Evolutionary conservation across 202 grass and related monocot species (phyloP).

Genomic region (Carex arenaria): DNA sequence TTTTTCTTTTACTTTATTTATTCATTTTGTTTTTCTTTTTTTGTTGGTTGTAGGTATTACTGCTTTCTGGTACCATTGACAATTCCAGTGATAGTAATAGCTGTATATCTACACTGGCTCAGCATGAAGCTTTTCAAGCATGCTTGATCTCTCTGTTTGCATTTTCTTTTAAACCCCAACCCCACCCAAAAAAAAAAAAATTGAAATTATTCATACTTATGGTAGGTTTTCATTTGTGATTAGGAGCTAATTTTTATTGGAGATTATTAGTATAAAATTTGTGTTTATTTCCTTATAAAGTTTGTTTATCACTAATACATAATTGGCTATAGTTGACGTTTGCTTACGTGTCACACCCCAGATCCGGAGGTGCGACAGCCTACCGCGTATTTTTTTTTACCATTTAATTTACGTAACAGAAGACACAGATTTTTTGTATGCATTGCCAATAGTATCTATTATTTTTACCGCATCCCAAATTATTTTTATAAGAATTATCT

Average conservation of each 20-base stretch:
- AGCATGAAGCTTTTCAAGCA: constrained; percentile 94
- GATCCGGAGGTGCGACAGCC: no score
- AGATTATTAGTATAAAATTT: background rate
- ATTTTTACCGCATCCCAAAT: no score
- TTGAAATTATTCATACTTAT: background rate
- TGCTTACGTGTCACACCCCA: background rate
- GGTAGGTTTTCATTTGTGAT: background rate
- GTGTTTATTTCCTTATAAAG: background rate
- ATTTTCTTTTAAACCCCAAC: background rate
- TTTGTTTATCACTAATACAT: background rate
- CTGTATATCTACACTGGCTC: constrained; percentile 74
- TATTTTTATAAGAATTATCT: no score
- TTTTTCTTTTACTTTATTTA: background rate
- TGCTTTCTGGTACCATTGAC: constrained; percentile 61
- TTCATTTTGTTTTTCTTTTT: background rate
- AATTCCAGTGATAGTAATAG: constrained; percentile 50
- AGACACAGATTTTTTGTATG: no score
- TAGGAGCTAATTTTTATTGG: background rate
- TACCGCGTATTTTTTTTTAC: no score
- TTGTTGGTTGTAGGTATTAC: constrained; percentile 47
- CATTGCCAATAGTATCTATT: no score
- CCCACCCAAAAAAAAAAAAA: no score
- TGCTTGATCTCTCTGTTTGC: constrained; percentile 30
- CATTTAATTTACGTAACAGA: no score
- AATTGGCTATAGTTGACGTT: background rate